A percentile compares a stretch with the other conserved stretches of the same genome.
Conservation (phyloP, 768 basidiomycete species). For the Mycena vitilis region DNA sequence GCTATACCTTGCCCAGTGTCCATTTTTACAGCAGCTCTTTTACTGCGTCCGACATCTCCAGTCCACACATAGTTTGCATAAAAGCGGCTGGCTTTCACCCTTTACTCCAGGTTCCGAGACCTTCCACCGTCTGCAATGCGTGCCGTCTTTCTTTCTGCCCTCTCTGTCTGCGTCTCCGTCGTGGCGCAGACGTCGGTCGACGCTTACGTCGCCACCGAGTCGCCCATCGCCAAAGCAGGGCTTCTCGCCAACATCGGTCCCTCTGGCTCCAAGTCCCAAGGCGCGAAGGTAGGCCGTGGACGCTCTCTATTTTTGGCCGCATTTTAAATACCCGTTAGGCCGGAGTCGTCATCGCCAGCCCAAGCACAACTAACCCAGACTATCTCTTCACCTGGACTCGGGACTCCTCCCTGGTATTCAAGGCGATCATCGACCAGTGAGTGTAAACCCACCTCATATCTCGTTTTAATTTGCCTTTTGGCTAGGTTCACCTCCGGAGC, state of each 20-base stretch:
- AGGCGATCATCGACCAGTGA: slow-evolving; percentile 64
- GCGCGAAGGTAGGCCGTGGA: slow-evolving; percentile 56
- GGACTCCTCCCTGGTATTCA: slow-evolving; percentile 80
- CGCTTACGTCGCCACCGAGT: slow-evolving; percentile 64
- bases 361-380: slow-evolving; percentile 63
- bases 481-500: slow-evolving; percentile 55
- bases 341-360: slow-evolving; percentile 70
- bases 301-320: slow-evolving; percentile 39
- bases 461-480: too few species aligned
- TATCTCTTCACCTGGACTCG: slow-evolving; percentile 85
- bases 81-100: neutral
- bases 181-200: slow-evolving; percentile 54
- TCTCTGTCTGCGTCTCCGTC: slow-evolving; percentile 42
- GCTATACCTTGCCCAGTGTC: slow-evolving; percentile 7
- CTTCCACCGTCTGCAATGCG: slow-evolving; percentile 45
- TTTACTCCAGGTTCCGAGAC: neutral
- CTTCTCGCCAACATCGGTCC: slow-evolving; percentile 81
- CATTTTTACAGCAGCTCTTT: neutral
- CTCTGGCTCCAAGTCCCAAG: slow-evolving; percentile 62
- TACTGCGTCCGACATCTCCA: too few species aligned
- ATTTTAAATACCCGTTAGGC: slow-evolving; percentile 47
- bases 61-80: neutral
- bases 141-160: slow-evolving; percentile 41
- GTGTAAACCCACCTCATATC: neutral
- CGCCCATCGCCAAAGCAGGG: slow-evolving; percentile 70